Percentiles rank a stretch among this genome's conserved stretches.
Evolutionary conservation across 2,329 filamentous ascomycete species (phyloP).

Genomic region (Aspergillus glaucus): DNA sequence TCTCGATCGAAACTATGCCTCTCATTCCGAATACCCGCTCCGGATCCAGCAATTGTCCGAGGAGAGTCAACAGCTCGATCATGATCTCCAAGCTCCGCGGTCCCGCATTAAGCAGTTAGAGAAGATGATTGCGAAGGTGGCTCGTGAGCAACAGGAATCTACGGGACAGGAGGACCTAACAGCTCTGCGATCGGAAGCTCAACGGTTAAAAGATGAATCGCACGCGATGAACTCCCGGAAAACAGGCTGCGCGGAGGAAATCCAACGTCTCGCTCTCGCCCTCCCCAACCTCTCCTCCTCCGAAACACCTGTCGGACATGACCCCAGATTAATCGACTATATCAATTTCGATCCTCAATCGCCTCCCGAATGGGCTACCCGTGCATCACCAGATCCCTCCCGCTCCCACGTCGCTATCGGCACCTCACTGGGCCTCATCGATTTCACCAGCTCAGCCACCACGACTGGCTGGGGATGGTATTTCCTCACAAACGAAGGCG

Average conservation of each 20-base stretch:
- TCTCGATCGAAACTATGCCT: slow-evolving; percentile 72
- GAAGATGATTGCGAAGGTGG: slow-evolving; percentile 33
- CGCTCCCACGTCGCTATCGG: slow-evolving; percentile 83
- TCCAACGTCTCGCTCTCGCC: slow-evolving; percentile 66
- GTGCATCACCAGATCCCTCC: slow-evolving; percentile 14
- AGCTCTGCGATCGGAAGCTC: slow-evolving; percentile 31
- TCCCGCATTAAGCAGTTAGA: slow-evolving; percentile 41
- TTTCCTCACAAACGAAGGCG: slow-evolving; percentile 85
- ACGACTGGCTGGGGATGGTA: slow-evolving; percentile 97
- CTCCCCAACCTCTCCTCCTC: slow-evolving; percentile 81
- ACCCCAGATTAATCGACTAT: slow-evolving; percentile 62
- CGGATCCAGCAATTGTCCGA: slow-evolving; percentile 43
- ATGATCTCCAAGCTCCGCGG: slow-evolving; percentile 34
- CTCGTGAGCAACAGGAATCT: slow-evolving; percentile 15
- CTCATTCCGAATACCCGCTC: slow-evolving; percentile 47
- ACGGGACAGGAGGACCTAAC: slow-evolving; percentile 16
- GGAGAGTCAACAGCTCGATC: slow-evolving; percentile 33
- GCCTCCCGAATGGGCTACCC: slow-evolving; percentile 26
- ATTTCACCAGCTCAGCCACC: slow-evolving; percentile 75
- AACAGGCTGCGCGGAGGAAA: slow-evolving; percentile 48
- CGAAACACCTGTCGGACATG: slow-evolving; percentile 64
- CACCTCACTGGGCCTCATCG: slow-evolving; percentile 75
- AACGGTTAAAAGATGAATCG: slow-evolving; percentile 32
- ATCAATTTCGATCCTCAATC: slow-evolving; percentile 64
- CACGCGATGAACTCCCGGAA: slow-evolving; percentile 26